Evolutionary conservation across 441 rosid genomes (phyloP).

Genomic region (Gossypium schwendimanii): DNA sequence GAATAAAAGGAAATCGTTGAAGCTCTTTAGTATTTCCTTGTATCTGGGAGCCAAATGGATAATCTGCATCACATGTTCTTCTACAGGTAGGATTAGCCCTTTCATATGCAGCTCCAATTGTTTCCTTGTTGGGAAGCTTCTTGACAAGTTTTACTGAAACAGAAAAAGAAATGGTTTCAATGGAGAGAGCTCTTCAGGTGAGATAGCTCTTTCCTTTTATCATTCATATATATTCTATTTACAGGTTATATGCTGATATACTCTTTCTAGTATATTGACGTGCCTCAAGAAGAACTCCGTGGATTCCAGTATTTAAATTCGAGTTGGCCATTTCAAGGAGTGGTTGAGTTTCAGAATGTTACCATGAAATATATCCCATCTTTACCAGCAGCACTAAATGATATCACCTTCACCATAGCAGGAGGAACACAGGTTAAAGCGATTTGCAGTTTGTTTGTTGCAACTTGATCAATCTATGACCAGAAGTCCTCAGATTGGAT

Average conservation of each 20-base stretch:
- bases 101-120: constrained; percentile 86
- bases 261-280: constrained; percentile 70
- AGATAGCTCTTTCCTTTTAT: constrained; percentile 3
- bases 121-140: constrained; percentile 80
- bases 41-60: neutral
- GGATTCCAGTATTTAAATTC: constrained; percentile 45
- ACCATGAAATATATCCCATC: constrained; percentile 73
- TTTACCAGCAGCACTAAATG: constrained; percentile 60
- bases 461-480: constrained; percentile 7
- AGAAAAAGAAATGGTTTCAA: constrained; percentile 93
- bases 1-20: neutral
- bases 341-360: constrained; percentile 66
- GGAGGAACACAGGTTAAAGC: constrained; percentile 68
- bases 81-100: constrained; percentile 92
- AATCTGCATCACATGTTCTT: constrained; percentile 4
- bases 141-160: constrained; percentile 94
- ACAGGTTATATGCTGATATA: constrained; percentile 11
- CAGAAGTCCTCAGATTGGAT: neutral
- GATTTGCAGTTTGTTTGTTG: neutral
- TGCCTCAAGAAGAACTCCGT: constrained; percentile 70
- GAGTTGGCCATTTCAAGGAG: constrained; percentile 73
- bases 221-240: constrained; percentile 1
- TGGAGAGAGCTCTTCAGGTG: constrained; percentile 92
- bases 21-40: neutral
- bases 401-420: constrained; percentile 49